Percentiles rank a stretch among this genome's conserved stretches.
Evolutionary conservation across 176 grass and related monocot genomes (phyloP).

Genomic region (Carex cristatella): DNA sequence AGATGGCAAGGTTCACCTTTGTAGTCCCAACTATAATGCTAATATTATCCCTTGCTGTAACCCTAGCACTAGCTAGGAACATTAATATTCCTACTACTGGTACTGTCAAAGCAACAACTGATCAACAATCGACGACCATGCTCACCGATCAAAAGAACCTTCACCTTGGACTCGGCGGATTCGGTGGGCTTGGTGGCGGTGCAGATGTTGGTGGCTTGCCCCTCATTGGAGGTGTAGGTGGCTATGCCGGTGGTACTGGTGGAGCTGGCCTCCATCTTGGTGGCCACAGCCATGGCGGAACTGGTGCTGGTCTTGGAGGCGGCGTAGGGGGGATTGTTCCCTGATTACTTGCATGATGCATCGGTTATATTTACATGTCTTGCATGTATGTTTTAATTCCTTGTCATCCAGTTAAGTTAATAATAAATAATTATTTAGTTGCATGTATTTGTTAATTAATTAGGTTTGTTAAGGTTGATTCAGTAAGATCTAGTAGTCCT

Average conservation of each 20-base stretch:
- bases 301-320: neutral
- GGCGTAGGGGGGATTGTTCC: constrained; percentile 4
- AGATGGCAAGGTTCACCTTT: constrained; percentile 5
- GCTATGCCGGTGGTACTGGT: neutral
- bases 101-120: neutral
- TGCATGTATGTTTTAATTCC: neutral
- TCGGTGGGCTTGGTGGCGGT: constrained; percentile 7
- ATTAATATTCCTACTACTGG: neutral
- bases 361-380: neutral
- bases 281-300: neutral
- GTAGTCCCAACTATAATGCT: neutral
- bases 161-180: constrained; percentile 4
- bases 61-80: constrained; percentile 10
- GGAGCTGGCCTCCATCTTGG: constrained; percentile 14
- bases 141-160: constrained; percentile 17
- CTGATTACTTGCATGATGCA: neutral
- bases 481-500: neutral
- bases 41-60: neutral
- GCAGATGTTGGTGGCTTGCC: neutral
- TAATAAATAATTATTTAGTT: neutral
- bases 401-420: neutral
- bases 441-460: neutral
- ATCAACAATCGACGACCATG: neutral
- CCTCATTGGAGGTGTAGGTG: neutral
- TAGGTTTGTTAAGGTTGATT: neutral